These are phyloP conservation scores for Aspergillus alliaceus DNA, from an alignment of 2,329 filamentous ascomycete species.

Conservation along the genomic window DNA sequence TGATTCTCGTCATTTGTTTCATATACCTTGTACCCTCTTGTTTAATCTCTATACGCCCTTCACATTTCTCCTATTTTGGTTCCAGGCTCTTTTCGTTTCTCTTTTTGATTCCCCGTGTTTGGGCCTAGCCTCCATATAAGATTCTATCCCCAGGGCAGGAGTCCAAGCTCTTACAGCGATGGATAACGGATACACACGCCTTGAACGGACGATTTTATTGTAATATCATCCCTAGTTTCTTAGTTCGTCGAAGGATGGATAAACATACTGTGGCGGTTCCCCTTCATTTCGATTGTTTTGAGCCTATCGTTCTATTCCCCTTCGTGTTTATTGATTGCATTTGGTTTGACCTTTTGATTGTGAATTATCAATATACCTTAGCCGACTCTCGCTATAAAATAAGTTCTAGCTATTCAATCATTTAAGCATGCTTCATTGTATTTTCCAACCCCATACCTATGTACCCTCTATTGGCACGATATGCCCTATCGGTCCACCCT, in stretches of 20 bases:
- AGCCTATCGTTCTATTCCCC: conserved; percentile 32
- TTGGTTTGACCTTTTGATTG: conserved; percentile 13
- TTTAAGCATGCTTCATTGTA: too few relatives aligned
- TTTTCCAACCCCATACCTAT: too few relatives aligned
- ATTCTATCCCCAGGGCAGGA: background rate
- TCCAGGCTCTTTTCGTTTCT: background rate
- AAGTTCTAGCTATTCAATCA: background rate
- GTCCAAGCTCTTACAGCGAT: background rate
- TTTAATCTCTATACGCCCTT: conserved; percentile 5
- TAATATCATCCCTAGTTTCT: background rate
- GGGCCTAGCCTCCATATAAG: background rate
- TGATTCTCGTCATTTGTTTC: conserved; percentile 9
- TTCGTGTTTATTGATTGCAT: conserved; percentile 22
- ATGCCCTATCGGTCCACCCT: too few relatives aligned
- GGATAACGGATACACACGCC: background rate
- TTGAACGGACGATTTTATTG: background rate
- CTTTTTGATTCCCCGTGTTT: background rate
- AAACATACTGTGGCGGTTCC: background rate
- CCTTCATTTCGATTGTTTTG: conserved; percentile 6
- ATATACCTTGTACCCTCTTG: conserved; percentile 8
- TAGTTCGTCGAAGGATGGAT: background rate
- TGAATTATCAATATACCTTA: conserved; percentile 17
- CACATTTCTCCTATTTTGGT: background rate
- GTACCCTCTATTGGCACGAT: too few relatives aligned
- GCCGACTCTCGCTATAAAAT: conserved; percentile 14